A percentile compares a stretch with the other conserved stretches of the same genome.
Evolutionary conservation across 2,329 filamentous ascomycete genomes (phyloP).

Genomic region (Penicillium frequentans): DNA sequence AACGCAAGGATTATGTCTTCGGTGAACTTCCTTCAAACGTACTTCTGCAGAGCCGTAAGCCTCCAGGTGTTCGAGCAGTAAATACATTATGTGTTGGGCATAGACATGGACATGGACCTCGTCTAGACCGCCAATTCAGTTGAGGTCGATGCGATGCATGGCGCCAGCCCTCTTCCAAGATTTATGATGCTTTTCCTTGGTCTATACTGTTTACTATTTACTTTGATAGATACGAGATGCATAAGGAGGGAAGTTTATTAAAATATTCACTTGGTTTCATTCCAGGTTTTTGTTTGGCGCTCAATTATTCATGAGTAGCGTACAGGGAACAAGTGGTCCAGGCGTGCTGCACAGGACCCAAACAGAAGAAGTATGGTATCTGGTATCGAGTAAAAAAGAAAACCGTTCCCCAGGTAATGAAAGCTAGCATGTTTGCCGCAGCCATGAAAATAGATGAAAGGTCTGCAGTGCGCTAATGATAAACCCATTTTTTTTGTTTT

Average conservation of each 20-base stretch:
- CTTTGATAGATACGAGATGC: constrained; percentile 7
- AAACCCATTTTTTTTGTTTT: constrained; percentile 17
- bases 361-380: constrained; percentile 28
- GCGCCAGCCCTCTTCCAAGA: constrained; percentile 10
- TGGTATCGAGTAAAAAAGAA: constrained; percentile 25
- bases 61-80: background rate
- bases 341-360: constrained; percentile 5
- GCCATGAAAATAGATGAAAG: constrained; percentile 1
- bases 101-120: background rate
- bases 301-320: constrained; percentile 17
- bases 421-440: constrained; percentile 18
- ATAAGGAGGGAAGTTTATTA: background rate
- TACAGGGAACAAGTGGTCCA: constrained; percentile 18
- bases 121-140: constrained; percentile 22
- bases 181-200: background rate
- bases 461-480: constrained; percentile 18
- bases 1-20: constrained; percentile 13
- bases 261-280: constrained; percentile 8
- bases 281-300: constrained; percentile 9
- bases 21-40: constrained; percentile 1
- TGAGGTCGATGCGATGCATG: constrained; percentile 9
- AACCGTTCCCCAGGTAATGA: background rate
- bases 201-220: background rate
- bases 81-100: background rate
- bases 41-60: constrained; percentile 8